Evolutionary conservation across 2,329 filamentous ascomycete genomes (phyloP).

Genomic region (Pestalotiopsis fici): DNA sequence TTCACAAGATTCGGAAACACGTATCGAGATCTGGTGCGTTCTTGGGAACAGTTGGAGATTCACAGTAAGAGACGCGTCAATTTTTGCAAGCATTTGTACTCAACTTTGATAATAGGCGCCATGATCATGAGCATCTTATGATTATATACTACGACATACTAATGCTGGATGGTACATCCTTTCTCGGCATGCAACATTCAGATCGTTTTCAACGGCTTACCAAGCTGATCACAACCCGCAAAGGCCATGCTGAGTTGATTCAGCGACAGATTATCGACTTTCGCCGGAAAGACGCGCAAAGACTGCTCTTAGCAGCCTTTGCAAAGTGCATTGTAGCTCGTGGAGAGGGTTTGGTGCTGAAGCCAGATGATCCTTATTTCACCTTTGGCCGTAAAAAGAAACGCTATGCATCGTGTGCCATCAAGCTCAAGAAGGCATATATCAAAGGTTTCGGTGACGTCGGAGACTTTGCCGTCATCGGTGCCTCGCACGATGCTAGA

Average conservation of each 20-base stretch:
- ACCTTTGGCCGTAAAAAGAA: constrained; percentile 41
- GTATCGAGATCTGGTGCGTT: constrained; percentile 72
- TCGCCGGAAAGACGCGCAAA: constrained; percentile 47
- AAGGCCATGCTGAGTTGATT: constrained; percentile 68
- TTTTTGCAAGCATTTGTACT: background rate
- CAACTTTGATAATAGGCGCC: constrained; percentile 38
- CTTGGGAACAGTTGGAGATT: constrained; percentile 69
- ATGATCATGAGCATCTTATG: constrained; percentile 58
- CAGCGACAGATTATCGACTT: constrained; percentile 71
- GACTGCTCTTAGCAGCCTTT: constrained; percentile 64
- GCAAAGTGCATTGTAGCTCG: constrained; percentile 64
- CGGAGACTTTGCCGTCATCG: constrained; percentile 80
- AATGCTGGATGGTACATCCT: constrained; percentile 53
- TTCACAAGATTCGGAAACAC: constrained; percentile 82
- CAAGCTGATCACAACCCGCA: constrained; percentile 48
- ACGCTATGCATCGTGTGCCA: constrained; percentile 53
- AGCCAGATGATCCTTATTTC: constrained; percentile 80
- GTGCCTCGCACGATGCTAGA: constrained; percentile 68
- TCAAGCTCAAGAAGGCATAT: constrained; percentile 91
- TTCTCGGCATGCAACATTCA: constrained; percentile 54
- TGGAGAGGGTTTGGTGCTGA: constrained; percentile 80
- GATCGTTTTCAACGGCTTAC: constrained; percentile 63
- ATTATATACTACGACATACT: constrained; percentile 63
- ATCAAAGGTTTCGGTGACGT: constrained; percentile 77
- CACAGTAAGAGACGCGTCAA: constrained; percentile 49